phyloP scores from a whole-genome alignment of 768 basidiomycete genomes.

The Trametes punicea region DNA sequence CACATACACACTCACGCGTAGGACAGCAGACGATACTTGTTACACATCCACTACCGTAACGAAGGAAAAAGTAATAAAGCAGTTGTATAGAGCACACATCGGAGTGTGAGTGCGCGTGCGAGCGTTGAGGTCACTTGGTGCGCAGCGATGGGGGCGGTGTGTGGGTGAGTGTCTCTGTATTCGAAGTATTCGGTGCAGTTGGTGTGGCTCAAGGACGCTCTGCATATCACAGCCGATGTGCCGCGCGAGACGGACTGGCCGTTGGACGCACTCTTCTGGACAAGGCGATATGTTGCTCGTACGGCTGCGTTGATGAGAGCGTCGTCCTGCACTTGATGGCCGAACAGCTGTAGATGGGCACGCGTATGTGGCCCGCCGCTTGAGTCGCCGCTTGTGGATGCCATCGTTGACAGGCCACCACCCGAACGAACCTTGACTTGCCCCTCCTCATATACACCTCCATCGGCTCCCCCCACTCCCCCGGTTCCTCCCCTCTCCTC shows the following conservation, averaged over 20 bases:
- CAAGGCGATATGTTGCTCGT: too few species aligned
- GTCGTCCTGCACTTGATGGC: too few species aligned
- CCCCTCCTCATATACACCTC: background rate
- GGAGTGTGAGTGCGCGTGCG: background rate
- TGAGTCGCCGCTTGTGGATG: background rate
- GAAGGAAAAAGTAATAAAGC: conserved; percentile 19
- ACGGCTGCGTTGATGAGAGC: too few species aligned
- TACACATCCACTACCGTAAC: conserved; percentile 17
- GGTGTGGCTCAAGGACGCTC: too few species aligned
- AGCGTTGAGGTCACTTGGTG: too few species aligned
- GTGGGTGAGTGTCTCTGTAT: too few species aligned
- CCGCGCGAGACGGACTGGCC: too few species aligned
- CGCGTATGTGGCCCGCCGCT: background rate
- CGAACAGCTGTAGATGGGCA: background rate
- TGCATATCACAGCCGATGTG: too few species aligned
- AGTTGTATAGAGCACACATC: conserved; percentile 6
- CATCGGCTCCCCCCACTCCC: background rate
- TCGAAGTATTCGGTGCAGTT: too few species aligned
- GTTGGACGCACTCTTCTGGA: too few species aligned
- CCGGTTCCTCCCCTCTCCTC: background rate
- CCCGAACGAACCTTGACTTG: background rate
- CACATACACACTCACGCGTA: conserved; percentile 11
- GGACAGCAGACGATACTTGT: conserved; percentile 16
- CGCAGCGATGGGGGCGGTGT: too few species aligned
- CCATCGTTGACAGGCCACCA: too few species aligned